A percentile compares a stretch with the other conserved stretches of the same genome.
Evolutionary conservation across 148 eudicot species (phyloP).

Genomic region (Cornus kousa): DNA sequence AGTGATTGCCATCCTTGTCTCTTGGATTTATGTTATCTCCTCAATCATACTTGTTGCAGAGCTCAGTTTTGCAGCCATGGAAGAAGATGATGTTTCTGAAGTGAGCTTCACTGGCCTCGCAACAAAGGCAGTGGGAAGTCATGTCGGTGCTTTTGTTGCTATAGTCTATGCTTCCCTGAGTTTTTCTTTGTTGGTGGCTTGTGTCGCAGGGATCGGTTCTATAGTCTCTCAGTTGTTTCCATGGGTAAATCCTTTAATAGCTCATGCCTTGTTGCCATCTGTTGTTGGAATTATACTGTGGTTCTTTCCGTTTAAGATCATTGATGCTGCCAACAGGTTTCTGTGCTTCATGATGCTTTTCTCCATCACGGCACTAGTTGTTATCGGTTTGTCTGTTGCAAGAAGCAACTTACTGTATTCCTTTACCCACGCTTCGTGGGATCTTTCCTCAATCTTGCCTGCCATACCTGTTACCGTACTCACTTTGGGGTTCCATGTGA

Average conservation of each 20-base stretch:
- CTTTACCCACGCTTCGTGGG: slow-evolving; percentile 50
- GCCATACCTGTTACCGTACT: slow-evolving; percentile 69
- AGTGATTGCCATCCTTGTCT: slow-evolving; percentile 50
- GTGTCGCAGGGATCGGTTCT: slow-evolving; percentile 70
- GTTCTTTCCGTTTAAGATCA: slow-evolving; percentile 45
- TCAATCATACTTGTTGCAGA: slow-evolving; percentile 68
- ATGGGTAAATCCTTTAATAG: slow-evolving; percentile 24
- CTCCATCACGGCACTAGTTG: slow-evolving; percentile 57
- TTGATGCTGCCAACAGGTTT: slow-evolving; percentile 54
- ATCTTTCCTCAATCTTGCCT: slow-evolving; percentile 49
- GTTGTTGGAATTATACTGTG: slow-evolving; percentile 42
- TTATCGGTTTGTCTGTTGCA: slow-evolving; percentile 50
- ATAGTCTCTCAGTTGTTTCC: slow-evolving; percentile 58
- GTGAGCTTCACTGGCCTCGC: slow-evolving; percentile 71
- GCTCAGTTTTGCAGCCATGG: slow-evolving; percentile 67
- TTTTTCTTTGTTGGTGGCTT: slow-evolving; percentile 68
- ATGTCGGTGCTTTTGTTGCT: slow-evolving; percentile 53
- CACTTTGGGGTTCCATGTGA: slow-evolving; percentile 72
- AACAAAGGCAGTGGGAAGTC: slow-evolving; percentile 47
- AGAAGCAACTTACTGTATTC: slow-evolving; percentile 38
- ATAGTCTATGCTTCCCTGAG: slow-evolving; percentile 64
- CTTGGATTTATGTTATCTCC: slow-evolving; percentile 74
- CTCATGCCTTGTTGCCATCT: slow-evolving; percentile 50
- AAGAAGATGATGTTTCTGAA: slow-evolving; percentile 52
- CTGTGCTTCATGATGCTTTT: slow-evolving; percentile 56